These are phyloP conservation scores for Neoscytalidium dimidiatum DNA, from an alignment of 2,329 filamentous ascomycete species.

Conservation along the genomic window DNA sequence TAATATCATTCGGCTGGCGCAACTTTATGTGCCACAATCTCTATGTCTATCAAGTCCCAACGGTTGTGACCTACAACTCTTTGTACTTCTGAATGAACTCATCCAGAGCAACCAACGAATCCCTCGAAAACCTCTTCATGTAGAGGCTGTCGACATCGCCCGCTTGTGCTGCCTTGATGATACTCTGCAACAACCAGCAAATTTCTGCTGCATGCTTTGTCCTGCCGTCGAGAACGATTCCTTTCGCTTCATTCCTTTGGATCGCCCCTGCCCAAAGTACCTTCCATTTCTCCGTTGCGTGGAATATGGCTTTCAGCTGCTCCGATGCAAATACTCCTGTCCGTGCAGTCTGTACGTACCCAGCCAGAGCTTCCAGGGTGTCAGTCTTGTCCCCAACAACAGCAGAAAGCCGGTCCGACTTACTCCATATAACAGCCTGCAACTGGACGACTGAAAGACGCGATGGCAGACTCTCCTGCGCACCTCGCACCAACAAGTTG, in stretches of 20 bases:
- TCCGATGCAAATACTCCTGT: background rate
- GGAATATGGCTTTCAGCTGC: background rate
- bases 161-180: background rate
- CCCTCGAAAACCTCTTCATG: background rate
- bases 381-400: background rate
- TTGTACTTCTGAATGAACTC: background rate
- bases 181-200: background rate
- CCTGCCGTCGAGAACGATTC: background rate
- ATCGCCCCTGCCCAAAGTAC: background rate
- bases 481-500: background rate
- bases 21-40: too few species aligned
- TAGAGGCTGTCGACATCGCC: background rate
- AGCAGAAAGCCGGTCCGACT: background rate
- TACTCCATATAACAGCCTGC: background rate
- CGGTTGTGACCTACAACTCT: conserved; percentile 12
- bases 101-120: background rate
- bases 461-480: background rate
- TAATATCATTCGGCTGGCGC: too few species aligned
- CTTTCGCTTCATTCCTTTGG: background rate
- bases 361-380: background rate
- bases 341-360: background rate
- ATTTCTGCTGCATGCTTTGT: background rate
- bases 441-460: background rate
- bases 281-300: background rate
- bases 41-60: conserved; percentile 29